Evolutionary conservation across 371 early-diverging fungal genomes (phyloP), one percentile per base, ranked within the genome.

Genomic region (Neoconidiobolus thromboides): DNA sequence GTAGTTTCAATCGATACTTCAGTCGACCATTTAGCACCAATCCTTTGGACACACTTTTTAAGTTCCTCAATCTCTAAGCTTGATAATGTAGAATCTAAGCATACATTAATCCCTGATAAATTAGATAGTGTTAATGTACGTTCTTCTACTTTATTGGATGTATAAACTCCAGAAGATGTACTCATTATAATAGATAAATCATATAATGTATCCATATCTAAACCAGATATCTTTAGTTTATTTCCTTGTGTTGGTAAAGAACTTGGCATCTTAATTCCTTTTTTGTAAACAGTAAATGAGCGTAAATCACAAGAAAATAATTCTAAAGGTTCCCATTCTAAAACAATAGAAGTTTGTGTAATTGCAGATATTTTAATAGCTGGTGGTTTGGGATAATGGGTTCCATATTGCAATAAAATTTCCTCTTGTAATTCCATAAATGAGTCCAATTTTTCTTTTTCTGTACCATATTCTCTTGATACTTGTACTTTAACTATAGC

Each of bases 401-500:
- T 74, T 49, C 89, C 90, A 73, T 87, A 95, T 52, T 75, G 75
- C n/a, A 71, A 65, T 51, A 84, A 73, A 60, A 95, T 93, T 50
- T 75, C 68, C 46, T 91, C 82, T 70, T 96, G 93, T 7, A 95
- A 71, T 37, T 79, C 76, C 71, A 80, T 78, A 69, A 95, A 95
- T 49, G 88, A 90, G 37, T 74, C 73, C 65, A 79, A 77, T 71
- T 87, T 83, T 42, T 75, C 73, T 51, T 76, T 76, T 69, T 96
- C 97, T 55, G 90, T 85, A 9, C 81, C 78, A 1, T 71, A 67
- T 71, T 96, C 90, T 57, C 96, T 83, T 58, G 78, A 82, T 15
- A 95, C 91, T 40, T 90, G 78, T 65, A 96, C 82, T 70, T 89
- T 93, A 62, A 96, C 89, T 60, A 96, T 86, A 39, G 91, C 91